Evolutionary conservation across 2,329 filamentous ascomycete species (phyloP).

Genomic region (Capronia epimyces): DNA sequence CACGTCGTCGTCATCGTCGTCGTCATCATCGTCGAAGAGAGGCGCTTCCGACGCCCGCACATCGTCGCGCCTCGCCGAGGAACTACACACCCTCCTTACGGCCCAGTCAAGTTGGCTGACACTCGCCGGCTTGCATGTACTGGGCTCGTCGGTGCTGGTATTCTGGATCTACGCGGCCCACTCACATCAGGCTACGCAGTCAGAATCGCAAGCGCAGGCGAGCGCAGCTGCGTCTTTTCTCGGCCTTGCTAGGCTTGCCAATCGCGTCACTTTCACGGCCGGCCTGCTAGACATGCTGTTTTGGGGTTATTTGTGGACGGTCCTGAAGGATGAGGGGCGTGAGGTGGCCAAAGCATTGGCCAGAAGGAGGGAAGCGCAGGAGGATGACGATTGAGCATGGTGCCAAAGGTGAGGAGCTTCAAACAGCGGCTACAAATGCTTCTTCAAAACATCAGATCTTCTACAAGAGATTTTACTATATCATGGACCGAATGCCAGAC

Average conservation of each 20-base stretch:
- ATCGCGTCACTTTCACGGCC: slow-evolving; percentile 25
- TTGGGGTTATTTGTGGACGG: slow-evolving; percentile 29
- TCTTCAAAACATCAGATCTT: too few species aligned
- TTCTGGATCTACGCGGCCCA: slow-evolving; percentile 26
- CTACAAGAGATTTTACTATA: too few species aligned
- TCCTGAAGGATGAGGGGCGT: slow-evolving; percentile 26
- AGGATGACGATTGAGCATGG: slow-evolving; percentile 5
- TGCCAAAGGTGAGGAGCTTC: neutral
- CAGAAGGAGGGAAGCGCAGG: slow-evolving; percentile 17
- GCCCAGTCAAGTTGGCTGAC: slow-evolving; percentile 25
- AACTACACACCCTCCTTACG: slow-evolving; percentile 19
- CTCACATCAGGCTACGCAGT: slow-evolving; percentile 3
- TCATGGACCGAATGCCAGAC: too few species aligned
- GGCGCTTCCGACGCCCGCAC: neutral
- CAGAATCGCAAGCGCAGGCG: neutral
- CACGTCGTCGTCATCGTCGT: neutral
- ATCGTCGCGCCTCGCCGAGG: slow-evolving; percentile 19
- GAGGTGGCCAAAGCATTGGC: slow-evolving; percentile 19
- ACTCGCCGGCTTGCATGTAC: slow-evolving; percentile 21
- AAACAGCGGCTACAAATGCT: too few species aligned
- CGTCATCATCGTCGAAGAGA: slow-evolving; percentile 7
- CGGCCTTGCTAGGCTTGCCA: slow-evolving; percentile 15
- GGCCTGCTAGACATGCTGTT: slow-evolving; percentile 28
- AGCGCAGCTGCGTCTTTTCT: neutral
- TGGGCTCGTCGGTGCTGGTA: slow-evolving; percentile 17